phyloP scores from a whole-genome alignment of 257 asterid genomes.

The Cynanchum wilfordii region DNA sequence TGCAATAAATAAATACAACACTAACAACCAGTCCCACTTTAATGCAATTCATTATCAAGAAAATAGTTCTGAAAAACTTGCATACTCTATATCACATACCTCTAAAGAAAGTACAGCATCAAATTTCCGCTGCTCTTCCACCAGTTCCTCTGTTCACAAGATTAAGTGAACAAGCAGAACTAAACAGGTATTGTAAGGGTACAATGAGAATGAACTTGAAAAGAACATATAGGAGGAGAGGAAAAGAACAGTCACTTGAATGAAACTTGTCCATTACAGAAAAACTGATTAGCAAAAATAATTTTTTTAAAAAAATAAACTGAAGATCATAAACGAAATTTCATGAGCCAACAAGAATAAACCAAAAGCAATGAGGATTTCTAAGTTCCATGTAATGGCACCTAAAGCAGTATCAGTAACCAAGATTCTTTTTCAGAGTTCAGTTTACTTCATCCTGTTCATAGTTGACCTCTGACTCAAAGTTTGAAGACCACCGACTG shows the following conservation, averaged over 20 bases:
- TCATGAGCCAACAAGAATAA: not conserved
- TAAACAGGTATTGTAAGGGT: not conserved
- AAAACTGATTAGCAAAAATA: not conserved
- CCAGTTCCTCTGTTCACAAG: conserved; percentile 65
- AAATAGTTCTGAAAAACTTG: not conserved
- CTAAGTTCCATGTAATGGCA: not conserved
- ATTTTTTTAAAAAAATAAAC: not conserved
- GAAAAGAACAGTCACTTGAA: not conserved
- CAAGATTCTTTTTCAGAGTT: not conserved
- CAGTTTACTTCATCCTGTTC: not conserved
- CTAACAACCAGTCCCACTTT: not conserved
- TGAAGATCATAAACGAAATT: not conserved
- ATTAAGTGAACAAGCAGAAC: conserved; percentile 16
- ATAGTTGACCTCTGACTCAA: not conserved
- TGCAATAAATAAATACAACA: not conserved
- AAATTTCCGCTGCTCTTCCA: conserved; percentile 72
- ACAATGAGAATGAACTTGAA: not conserved
- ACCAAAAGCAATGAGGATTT: not conserved
- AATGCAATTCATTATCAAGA: not conserved
- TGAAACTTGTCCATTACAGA: not conserved
- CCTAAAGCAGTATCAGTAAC: not conserved
- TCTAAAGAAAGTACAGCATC: conserved; percentile 91
- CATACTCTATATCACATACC: conserved; percentile 39
- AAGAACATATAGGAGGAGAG: not conserved
- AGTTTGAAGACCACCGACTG: not conserved